Percentiles rank a stretch among this genome's conserved stretches.
phyloP scores from a whole-genome alignment of 148 eudicot genomes.

The Fagopyrum esculentum region DNA sequence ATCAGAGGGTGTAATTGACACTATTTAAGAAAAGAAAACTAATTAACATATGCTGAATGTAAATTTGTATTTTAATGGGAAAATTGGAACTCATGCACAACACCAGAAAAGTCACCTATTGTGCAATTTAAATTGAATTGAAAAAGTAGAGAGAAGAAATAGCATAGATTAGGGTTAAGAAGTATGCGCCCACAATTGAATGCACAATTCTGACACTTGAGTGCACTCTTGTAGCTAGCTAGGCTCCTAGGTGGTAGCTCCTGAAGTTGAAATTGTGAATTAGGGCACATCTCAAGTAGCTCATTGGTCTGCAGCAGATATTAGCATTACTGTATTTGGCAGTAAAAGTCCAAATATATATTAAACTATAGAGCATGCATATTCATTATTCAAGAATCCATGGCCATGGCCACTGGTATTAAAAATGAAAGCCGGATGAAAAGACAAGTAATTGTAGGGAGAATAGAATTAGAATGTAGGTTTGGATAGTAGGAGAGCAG shows the following conservation, averaged over 20 bases:
- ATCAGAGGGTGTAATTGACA: too few relatives aligned
- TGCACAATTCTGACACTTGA: conserved; percentile 9
- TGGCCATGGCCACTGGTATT: background rate
- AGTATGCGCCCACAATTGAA: conserved; percentile 11
- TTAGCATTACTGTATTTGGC: too few relatives aligned
- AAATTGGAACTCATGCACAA: too few relatives aligned
- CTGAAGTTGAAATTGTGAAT: background rate
- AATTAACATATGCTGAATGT: background rate
- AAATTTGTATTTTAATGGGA: too few relatives aligned
- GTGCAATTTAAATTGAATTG: background rate
- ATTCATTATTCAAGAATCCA: too few relatives aligned
- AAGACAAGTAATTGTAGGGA: conserved; percentile 3
- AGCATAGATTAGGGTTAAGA: background rate
- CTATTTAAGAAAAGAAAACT: background rate
- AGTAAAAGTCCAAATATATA: too few relatives aligned
- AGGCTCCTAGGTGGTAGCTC: background rate
- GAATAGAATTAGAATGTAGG: background rate
- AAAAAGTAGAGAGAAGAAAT: background rate
- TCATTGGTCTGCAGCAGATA: too few relatives aligned
- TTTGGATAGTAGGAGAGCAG: background rate
- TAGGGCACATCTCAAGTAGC: conserved; percentile 9
- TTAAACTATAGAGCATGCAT: too few relatives aligned
- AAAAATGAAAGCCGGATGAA: background rate
- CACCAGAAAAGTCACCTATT: too few relatives aligned
- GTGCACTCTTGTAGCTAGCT: conserved; percentile 9